Evolutionary conservation across 2,329 filamentous ascomycete genomes (phyloP).

Genomic region (Diaporthe ilicicola): DNA sequence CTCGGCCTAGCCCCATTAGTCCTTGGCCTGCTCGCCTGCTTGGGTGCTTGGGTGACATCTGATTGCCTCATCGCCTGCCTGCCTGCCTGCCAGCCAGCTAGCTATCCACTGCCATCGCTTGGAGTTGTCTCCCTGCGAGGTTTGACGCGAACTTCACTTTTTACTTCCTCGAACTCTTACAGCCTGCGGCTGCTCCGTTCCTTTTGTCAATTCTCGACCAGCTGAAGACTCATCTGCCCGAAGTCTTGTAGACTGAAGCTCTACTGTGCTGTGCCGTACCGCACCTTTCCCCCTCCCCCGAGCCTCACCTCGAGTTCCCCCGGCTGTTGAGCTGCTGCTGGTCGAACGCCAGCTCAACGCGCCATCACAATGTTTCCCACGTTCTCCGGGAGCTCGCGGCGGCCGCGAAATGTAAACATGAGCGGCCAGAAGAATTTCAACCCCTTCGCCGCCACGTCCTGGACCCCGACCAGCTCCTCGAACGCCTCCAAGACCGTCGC

Average conservation of each 20-base stretch:
- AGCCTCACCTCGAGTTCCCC: neutral
- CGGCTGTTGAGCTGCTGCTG: conserved; percentile 1
- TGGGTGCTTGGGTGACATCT: neutral
- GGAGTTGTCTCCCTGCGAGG: neutral
- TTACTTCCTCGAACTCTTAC: neutral
- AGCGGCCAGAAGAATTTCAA: conserved; percentile 80
- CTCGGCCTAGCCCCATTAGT: neutral
- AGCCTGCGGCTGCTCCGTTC: neutral
- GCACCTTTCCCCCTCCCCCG: neutral
- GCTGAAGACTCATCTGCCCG: neutral
- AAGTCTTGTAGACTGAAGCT: neutral
- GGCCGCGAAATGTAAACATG: conserved; percentile 91
- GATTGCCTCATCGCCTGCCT: neutral
- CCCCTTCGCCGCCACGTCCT: conserved; percentile 74
- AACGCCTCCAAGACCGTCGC: conserved; percentile 81
- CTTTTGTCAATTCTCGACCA: neutral
- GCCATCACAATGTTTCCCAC: conserved; percentile 79
- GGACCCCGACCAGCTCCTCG: conserved; percentile 63
- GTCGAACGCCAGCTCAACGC: neutral
- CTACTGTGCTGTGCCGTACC: neutral
- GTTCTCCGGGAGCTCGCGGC: conserved; percentile 88
- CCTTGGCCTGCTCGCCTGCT: neutral
- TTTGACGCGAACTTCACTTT: neutral
- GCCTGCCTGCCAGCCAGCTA: conserved; percentile 17
- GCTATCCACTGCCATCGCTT: neutral